Evolutionary conservation across 2,329 filamentous ascomycete genomes (phyloP).

Genomic region (Magnaporthales sp.): DNA sequence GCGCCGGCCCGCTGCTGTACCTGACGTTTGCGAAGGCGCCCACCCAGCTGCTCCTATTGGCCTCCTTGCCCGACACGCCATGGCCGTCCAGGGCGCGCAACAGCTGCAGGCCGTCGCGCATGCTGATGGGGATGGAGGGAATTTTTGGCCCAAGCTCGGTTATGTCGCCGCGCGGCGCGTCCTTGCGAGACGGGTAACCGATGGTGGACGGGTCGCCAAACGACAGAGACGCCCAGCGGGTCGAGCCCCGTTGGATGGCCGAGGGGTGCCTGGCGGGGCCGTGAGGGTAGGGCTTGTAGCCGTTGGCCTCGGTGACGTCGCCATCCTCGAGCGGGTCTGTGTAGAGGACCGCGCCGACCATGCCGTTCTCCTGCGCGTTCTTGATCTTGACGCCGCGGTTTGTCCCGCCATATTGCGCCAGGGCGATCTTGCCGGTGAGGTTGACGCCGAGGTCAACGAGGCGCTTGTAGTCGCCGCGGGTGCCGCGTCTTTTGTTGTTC

Average conservation of each 20-base stretch:
- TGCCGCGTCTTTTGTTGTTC: constrained; percentile 34
- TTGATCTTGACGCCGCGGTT: constrained; percentile 80
- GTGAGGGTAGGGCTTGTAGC: constrained; percentile 52
- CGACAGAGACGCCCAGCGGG: constrained; percentile 65
- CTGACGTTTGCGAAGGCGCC: constrained; percentile 34
- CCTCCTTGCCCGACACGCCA: constrained; percentile 57
- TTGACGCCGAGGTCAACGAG: constrained; percentile 58
- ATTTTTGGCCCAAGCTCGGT: constrained; percentile 61
- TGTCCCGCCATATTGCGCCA: constrained; percentile 66
- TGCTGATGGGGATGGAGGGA: constrained; percentile 75
- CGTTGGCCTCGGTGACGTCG: constrained; percentile 38
- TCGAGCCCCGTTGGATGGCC: constrained; percentile 83
- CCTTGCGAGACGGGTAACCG: constrained; percentile 87
- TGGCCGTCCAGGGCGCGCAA: constrained; percentile 69
- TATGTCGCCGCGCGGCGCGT: constrained; percentile 52
- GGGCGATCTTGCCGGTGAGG: constrained; percentile 67
- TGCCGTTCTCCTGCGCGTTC: constrained; percentile 68
- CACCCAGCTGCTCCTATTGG: constrained; percentile 43
- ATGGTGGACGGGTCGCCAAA: constrained; percentile 81
- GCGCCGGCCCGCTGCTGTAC: constrained; percentile 33
- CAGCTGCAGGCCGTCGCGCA: constrained; percentile 65
- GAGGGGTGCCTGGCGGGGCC: constrained; percentile 83
- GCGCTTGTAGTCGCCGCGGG: constrained; percentile 64
- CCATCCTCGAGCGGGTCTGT: constrained; percentile 86
- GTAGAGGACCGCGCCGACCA: constrained; percentile 75